These are phyloP conservation scores for Mucor piriformis DNA, from an alignment of 371 early-diverging fungal species.

Conservation along the genomic window DNA sequence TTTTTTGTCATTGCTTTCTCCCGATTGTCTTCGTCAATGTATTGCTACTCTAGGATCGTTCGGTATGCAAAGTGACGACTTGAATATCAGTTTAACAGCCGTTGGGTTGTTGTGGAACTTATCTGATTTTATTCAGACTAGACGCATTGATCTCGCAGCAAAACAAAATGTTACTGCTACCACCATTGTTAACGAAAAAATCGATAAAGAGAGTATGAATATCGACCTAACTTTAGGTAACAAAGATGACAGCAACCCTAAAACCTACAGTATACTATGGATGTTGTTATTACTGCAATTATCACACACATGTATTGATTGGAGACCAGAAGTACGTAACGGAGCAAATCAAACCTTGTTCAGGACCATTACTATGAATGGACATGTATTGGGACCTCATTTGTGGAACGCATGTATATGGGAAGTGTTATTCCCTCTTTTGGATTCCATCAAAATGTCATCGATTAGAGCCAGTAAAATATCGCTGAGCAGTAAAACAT, in stretches of 20 bases:
- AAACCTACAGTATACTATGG: constrained; percentile 77
- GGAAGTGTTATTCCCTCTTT: constrained; percentile 87
- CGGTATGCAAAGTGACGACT: constrained; percentile 85
- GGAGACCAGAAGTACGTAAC: constrained; percentile 91
- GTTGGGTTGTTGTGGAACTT: constrained; percentile 93
- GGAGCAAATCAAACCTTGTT: constrained; percentile 95
- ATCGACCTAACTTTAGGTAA: constrained; percentile 42
- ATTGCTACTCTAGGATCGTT: constrained; percentile 84
- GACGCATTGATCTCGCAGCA: constrained; percentile 56
- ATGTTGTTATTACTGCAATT: constrained; percentile 83
- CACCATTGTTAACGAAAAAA: constrained; percentile 18
- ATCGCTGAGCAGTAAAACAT: constrained; percentile 17
- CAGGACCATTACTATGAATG: constrained; percentile 89
- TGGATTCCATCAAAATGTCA: constrained; percentile 74
- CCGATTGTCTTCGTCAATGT: constrained; percentile 77
- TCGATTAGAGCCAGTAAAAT: constrained; percentile 47
- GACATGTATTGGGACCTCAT: constrained; percentile 62
- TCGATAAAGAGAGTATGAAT: constrained; percentile 39
- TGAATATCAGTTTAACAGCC: constrained; percentile 94
- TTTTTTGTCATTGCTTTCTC: constrained; percentile 81
- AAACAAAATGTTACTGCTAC: background rate
- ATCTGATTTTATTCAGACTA: constrained; percentile 79
- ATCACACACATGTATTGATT: constrained; percentile 82
- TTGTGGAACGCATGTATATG: constrained; percentile 89
- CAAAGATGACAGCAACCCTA: constrained; percentile 41